phyloP scores from a whole-genome alignment of 768 basidiomycete species.

The Amanita rubescens region DNA sequence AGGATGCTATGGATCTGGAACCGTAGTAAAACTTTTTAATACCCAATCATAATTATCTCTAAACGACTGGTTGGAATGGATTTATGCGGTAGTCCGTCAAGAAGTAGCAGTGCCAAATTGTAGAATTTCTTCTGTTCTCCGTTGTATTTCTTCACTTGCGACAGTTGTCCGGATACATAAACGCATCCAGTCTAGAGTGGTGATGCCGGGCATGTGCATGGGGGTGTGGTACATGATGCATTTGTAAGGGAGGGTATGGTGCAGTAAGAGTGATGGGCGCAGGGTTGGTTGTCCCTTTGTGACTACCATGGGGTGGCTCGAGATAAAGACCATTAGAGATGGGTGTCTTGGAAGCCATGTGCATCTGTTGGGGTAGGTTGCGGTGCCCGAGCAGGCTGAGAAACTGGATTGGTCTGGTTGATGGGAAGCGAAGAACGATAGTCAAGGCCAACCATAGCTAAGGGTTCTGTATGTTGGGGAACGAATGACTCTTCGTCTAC shows the following conservation, averaged over 20 bases:
- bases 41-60: conserved; percentile 2
- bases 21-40: conserved; percentile 8
- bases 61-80: no score
- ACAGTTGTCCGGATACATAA: conserved; percentile 30
- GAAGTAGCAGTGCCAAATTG: conserved; percentile 34
- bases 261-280: conserved; percentile 44
- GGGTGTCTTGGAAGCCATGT: conserved; percentile 18
- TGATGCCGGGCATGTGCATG: conserved; percentile 74
- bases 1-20: conserved; percentile 53
- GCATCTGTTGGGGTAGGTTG: conserved; percentile 4
- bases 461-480: conserved; percentile 13
- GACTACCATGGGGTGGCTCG: conserved; percentile 10
- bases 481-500: conserved; percentile 7
- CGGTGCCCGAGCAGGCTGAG: conserved; percentile 13
- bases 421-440: conserved; percentile 14
- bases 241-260: conserved; percentile 51
- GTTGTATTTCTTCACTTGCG: conserved; percentile 29
- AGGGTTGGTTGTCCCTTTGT: conserved; percentile 27
- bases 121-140: conserved; percentile 40
- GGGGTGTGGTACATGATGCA: conserved; percentile 79
- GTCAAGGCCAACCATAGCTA: conserved; percentile 14
- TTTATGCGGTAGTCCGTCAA: conserved; percentile 14
- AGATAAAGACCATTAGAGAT: conserved; percentile 12
- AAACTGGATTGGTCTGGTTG: conserved; percentile 15
- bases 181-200: conserved; percentile 41